Base-by-base conservation (phyloP, 257 asterid species). In the Pogostemon cablin region DNA sequence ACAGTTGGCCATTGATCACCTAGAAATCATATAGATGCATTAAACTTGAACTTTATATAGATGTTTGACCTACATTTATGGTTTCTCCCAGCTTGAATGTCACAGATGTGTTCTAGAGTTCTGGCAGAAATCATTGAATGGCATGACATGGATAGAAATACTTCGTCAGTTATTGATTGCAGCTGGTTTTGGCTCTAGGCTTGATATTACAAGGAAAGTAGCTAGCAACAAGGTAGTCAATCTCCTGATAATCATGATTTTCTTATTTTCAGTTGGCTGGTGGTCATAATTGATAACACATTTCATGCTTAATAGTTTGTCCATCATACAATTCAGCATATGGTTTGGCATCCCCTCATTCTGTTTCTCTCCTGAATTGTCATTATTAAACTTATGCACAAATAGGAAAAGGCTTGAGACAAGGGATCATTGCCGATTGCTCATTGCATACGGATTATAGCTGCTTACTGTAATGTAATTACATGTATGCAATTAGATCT, bases 101-200 rank as follows among this genome's bases (percentile, higher is more conserved):
- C 77, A 74, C 46, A 80, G 65, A 8, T 54, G 49, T 80, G 78
- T 77, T 71, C 77, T 88, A 58, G 86, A 87, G 74, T 79, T 86
- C 76, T 91, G 99, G 98, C 84, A 78, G 69, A 81, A 80, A 76
- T 85, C 95, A n/a, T 75, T 95, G 79, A 95, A 89, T 81, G 89
- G 86, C 80, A 76, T 95, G 81, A 91, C 99, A 52, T 91, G 99
- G 98, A 79, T 88, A 60, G 99, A 95, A 81, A 88, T 95, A 84
- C 68, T 91, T 60, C 80, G 95, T 17, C 97, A 91, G 82, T 88
- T 91, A 44, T 79, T 88, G 59, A 81, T 82, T 80, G 88, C 95
- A 4, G 95, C 99, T 86, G 98, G 99, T 75, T 91, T 85, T 82
- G 93, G 99, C 75, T 88, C 95, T 56, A 88, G 86, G 77, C 76